Base-by-base conservation (phyloP, 2,329 filamentous ascomycete species). In the Endothia cerciana region DNA sequence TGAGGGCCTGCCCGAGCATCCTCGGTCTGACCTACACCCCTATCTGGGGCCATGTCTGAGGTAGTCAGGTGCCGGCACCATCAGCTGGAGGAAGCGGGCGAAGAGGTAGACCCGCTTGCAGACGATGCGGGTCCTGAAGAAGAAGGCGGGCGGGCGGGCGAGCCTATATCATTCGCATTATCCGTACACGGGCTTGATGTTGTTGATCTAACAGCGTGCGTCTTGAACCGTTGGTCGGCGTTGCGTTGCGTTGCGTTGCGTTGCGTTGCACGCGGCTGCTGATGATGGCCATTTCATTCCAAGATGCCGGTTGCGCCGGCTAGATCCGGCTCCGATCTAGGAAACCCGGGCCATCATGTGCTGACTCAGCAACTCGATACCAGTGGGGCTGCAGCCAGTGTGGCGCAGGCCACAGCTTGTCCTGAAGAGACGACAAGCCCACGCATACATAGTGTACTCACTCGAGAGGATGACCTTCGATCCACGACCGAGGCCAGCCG, bases 1-100 rank as follows among this genome's bases (percentile, higher is more conserved):
- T 57, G 38, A 15, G 38, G 36, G 55, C 30, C 55, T 38, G 51
- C 53, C 3, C 53, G 55, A 41, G 45, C 36, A 38, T 61, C 8
- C 13, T 55, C 57, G 41, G 40, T n/a, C 40, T 58, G 45, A 25
- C 30, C 56, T 22, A 22, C 40, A 38, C 65, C 65, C 65, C 65
- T 56, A 61, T 67, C 65, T n/a, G 65, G 65, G 57, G 65, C 65
- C 65, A 67, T 67, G 17, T 28, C 36, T 36, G 30, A n/a, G 28
- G 51, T 30, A n/a, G 51, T 33, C 30, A 36, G 30, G 36, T 55
- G 6, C 28, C 17, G 51, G 17, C 36, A 10, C 19, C 30, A 11
- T 10, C 17, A 55, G 51, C 15, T n/a, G 30, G 19, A 55, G 17
- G 17, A 36, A 36, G 28, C 51, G 30, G 28, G 11, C 22, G 17